Conservation (phyloP, 1,284 basidiomycete species). For the Microbotryum intermedium region DNA sequence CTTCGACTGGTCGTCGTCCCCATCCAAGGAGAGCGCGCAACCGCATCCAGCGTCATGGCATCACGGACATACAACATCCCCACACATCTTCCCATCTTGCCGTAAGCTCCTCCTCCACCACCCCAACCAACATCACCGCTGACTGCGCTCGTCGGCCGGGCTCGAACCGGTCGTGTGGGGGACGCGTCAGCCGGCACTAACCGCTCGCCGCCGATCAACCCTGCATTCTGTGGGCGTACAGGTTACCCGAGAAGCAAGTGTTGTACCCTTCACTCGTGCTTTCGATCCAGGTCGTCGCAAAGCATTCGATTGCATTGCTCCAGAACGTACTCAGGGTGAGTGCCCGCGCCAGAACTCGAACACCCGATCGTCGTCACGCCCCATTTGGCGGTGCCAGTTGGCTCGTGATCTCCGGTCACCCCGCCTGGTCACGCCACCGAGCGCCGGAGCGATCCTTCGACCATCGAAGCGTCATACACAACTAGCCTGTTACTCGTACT, state of each 20-base stretch:
- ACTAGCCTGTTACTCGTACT: not conserved
- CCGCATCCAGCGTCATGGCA: too few species aligned
- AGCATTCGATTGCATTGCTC: conserved; percentile 16
- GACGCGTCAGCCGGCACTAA: too few species aligned
- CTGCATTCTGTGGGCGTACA: not conserved
- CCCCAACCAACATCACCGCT: not conserved
- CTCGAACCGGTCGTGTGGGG: too few species aligned
- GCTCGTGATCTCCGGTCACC: too few species aligned
- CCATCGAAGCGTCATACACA: too few species aligned
- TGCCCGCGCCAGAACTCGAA: not conserved
- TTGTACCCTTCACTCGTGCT: conserved; percentile 23
- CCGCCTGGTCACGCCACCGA: too few species aligned
- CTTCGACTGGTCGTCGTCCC: too few species aligned
- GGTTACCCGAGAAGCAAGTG: conserved; percentile 17
- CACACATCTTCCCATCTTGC: not conserved
- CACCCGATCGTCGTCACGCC: not conserved
- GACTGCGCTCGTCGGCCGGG: too few species aligned
- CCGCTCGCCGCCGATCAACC: too few species aligned
- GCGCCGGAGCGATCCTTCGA: too few species aligned
- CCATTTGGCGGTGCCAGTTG: too few species aligned
- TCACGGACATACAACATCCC: not conserved
- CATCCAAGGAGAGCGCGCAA: too few species aligned
- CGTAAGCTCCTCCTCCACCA: not conserved
- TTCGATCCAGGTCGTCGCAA: conserved; percentile 21
- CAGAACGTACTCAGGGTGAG: conserved; percentile 18